phyloP scores from a whole-genome alignment of 345 rosid genomes.

The Citrus mangshanensis region DNA sequence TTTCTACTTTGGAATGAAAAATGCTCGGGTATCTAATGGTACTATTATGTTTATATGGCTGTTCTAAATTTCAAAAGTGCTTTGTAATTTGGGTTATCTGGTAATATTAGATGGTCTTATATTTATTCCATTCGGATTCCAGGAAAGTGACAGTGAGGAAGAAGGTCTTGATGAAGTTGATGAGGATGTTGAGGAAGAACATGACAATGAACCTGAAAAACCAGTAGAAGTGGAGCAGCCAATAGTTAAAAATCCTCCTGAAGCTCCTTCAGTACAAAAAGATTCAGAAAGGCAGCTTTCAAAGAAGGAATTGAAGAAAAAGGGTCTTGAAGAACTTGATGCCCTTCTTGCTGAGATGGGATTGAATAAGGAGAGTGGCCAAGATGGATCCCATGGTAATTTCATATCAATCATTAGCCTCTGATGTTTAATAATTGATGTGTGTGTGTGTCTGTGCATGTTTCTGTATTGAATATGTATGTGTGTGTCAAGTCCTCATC shows the following conservation, averaged over 20 bases:
- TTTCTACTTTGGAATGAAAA: background rate
- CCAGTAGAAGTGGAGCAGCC: slow-evolving; percentile 24
- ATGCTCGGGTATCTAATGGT: background rate
- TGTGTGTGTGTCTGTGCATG: no score
- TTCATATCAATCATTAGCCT: background rate
- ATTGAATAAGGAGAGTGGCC: slow-evolving; percentile 18
- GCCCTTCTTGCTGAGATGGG: slow-evolving; percentile 61
- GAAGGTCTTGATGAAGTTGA: slow-evolving; percentile 46
- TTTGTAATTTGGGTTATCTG: background rate
- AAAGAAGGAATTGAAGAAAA: slow-evolving; percentile 59
- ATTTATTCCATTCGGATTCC: slow-evolving; percentile 10
- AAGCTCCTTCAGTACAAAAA: slow-evolving; percentile 24
- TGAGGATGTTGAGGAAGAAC: slow-evolving; percentile 49
- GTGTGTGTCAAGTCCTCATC: background rate
- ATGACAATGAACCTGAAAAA: slow-evolving; percentile 37
- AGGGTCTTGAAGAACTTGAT: slow-evolving; percentile 61
- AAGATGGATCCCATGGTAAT: slow-evolving; percentile 41
- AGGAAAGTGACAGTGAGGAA: slow-evolving; percentile 56
- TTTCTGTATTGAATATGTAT: background rate
- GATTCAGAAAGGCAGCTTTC: slow-evolving; percentile 59
- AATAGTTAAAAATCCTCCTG: slow-evolving; percentile 28
- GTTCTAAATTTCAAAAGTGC: background rate
- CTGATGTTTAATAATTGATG: no score
- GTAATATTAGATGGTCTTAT: background rate
- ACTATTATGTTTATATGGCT: background rate